Conservation (phyloP, 257 asterid species). For the Solanum phureja region DNA sequence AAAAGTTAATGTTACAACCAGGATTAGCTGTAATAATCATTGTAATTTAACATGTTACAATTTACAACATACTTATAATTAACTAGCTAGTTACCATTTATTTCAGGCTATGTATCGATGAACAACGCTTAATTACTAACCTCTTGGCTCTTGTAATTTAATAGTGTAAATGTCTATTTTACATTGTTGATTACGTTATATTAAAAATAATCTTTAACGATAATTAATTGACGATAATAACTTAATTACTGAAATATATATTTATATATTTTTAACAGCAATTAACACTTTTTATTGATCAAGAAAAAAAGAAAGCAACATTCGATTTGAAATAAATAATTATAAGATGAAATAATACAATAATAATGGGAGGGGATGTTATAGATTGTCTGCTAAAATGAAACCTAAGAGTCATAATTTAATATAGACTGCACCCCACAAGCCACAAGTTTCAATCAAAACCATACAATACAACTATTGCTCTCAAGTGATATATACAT, state of each 20-base stretch:
- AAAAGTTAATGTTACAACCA: neutral
- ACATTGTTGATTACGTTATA: neutral
- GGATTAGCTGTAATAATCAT: neutral
- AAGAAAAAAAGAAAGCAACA: neutral
- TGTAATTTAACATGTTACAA: neutral
- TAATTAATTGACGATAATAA: neutral
- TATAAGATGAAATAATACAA: neutral
- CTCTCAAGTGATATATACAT: conserved; percentile 6
- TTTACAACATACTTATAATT: neutral
- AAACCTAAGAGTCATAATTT: conserved; percentile 2
- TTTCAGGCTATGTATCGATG: neutral
- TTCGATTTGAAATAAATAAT: neutral
- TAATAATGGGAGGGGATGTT: neutral
- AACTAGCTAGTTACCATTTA: neutral
- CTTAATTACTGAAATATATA: no score
- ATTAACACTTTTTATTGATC: no score
- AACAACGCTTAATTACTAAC: neutral
- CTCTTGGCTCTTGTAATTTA: neutral
- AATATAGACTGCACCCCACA: conserved; percentile 22
- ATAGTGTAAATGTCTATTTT: neutral
- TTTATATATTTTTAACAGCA: no score
- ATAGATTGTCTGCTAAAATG: neutral
- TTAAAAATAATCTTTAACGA: no score
- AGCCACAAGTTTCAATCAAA: conserved; percentile 12
- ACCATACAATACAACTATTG: conserved; percentile 14